Conservation (phyloP, 2,329 filamentous ascomycete species). For the Madurella fahalii region DNA sequence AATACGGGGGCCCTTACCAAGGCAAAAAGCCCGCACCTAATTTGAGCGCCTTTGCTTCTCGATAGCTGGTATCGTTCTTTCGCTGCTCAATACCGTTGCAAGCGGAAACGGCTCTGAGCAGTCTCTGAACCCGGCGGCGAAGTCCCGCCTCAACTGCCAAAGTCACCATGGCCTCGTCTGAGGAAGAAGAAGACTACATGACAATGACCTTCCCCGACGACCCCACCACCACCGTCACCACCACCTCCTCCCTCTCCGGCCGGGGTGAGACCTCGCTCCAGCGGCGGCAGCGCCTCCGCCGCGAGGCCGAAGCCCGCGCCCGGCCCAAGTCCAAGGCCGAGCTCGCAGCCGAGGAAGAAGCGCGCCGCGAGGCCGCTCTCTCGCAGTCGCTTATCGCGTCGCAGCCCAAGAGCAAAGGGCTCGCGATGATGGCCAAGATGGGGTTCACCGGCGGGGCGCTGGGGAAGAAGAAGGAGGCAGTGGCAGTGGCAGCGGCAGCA, state of each 20-base stretch:
- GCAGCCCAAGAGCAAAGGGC: constrained; percentile 67
- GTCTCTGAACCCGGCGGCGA: neutral
- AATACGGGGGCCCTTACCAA: too few species aligned
- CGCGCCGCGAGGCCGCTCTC: constrained; percentile 70
- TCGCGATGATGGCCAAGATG: constrained; percentile 96
- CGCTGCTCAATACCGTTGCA: too few species aligned
- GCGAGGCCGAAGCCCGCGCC: constrained; percentile 64
- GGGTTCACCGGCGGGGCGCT: constrained; percentile 79
- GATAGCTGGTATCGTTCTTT: too few species aligned
- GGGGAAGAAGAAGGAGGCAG: constrained; percentile 54
- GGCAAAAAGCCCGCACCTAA: too few species aligned
- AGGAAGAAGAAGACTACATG: constrained; percentile 95
- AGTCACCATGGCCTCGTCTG: constrained; percentile 28
- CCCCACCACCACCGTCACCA: constrained; percentile 41
- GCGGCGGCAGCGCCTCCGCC: constrained; percentile 49
- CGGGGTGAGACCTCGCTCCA: constrained; percentile 48
- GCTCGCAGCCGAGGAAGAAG: constrained; percentile 67
- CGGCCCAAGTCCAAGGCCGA: constrained; percentile 77
- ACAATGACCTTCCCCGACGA: constrained; percentile 81
- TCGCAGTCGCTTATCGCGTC: constrained; percentile 65
- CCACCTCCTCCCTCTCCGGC: constrained; percentile 35
- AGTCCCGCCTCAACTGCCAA: neutral
- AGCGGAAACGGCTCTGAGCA: too few species aligned
- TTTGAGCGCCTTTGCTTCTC: too few species aligned
- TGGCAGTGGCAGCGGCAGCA: constrained; percentile 11